Conservation (phyloP, 2,329 filamentous ascomycete genomes). For the Simplicillium aogashimaense region DNA sequence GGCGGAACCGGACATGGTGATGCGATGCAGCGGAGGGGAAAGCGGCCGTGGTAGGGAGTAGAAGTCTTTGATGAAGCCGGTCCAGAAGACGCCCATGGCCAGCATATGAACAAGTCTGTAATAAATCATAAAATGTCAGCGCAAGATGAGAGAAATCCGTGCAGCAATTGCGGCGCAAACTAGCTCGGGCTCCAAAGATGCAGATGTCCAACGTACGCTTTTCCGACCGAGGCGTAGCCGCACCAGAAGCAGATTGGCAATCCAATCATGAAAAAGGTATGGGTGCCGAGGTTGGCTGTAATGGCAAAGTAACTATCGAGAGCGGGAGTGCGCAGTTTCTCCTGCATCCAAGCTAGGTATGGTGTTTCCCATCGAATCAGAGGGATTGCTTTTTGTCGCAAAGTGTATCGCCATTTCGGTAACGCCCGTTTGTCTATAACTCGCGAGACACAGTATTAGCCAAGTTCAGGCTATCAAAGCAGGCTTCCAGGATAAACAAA, state of each 20-base stretch:
- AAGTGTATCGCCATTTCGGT: slow-evolving; percentile 76
- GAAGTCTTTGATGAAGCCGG: slow-evolving; percentile 89
- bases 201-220: slow-evolving; percentile 54
- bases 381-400: slow-evolving; percentile 75
- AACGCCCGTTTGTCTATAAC: slow-evolving; percentile 67
- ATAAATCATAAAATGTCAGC: background rate
- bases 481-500: slow-evolving; percentile 4
- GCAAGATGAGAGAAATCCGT: too few relatives aligned
- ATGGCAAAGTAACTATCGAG: slow-evolving; percentile 96
- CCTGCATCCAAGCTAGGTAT: slow-evolving; percentile 80
- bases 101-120: slow-evolving; percentile 62
- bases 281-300: slow-evolving; percentile 90
- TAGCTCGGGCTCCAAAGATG: too few relatives aligned
- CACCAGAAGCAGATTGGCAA: slow-evolving; percentile 96
- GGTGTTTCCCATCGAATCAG: slow-evolving; percentile 92
- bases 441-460: background rate
- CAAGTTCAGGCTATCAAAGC: background rate
- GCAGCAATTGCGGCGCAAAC: too few relatives aligned
- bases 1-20: slow-evolving; percentile 94
- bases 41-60: slow-evolving; percentile 85
- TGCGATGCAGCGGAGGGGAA: slow-evolving; percentile 83
- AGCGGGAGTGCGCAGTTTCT: slow-evolving; percentile 65
- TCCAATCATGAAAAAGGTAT: slow-evolving; percentile 97
- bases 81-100: slow-evolving; percentile 73
- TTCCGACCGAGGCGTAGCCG: slow-evolving; percentile 73